Evolutionary conservation across 106 monocot genomes (phyloP).

Genomic region (Iris macrosiphon): DNA sequence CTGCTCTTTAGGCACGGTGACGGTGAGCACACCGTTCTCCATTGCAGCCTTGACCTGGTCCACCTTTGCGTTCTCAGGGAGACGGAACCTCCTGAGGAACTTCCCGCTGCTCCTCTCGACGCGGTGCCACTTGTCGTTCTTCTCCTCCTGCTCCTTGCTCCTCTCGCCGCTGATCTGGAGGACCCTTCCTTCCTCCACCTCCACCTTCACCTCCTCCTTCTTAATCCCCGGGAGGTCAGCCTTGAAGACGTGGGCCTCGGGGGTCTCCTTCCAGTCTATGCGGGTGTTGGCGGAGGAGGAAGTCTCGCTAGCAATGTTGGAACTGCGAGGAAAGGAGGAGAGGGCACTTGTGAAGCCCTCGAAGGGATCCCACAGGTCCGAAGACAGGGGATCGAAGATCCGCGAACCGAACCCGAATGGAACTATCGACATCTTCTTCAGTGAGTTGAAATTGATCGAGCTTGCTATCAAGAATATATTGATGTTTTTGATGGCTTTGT

Average conservation of each 20-base stretch:
- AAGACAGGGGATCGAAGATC: no score
- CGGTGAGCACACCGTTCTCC: constrained; percentile 10
- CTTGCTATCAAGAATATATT: no score
- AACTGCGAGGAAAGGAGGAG: no score
- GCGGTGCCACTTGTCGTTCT: no score
- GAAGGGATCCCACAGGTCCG: no score
- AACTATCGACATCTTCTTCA: no score
- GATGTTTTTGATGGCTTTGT: no score
- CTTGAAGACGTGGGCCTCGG: constrained; percentile 15
- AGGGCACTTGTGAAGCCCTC: no score
- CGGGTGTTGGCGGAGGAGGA: neutral
- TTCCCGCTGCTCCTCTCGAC: constrained; percentile 6
- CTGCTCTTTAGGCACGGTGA: constrained; percentile 8
- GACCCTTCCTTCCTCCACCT: constrained; percentile 3
- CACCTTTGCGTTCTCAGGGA: constrained; percentile 10
- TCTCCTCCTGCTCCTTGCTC: constrained; percentile 10
- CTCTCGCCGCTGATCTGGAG: constrained; percentile 12
- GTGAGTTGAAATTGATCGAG: no score
- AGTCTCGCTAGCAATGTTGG: no score
- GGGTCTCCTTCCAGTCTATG: constrained; percentile 18
- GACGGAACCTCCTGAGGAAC: constrained; percentile 9
- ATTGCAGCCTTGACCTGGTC: constrained; percentile 12
- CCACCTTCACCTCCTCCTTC: constrained; percentile 9
- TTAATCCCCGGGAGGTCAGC: neutral
- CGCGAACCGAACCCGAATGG: no score